phyloP scores from a whole-genome alignment of 2,329 filamentous ascomycete species.

The Hypoxylon sp. region DNA sequence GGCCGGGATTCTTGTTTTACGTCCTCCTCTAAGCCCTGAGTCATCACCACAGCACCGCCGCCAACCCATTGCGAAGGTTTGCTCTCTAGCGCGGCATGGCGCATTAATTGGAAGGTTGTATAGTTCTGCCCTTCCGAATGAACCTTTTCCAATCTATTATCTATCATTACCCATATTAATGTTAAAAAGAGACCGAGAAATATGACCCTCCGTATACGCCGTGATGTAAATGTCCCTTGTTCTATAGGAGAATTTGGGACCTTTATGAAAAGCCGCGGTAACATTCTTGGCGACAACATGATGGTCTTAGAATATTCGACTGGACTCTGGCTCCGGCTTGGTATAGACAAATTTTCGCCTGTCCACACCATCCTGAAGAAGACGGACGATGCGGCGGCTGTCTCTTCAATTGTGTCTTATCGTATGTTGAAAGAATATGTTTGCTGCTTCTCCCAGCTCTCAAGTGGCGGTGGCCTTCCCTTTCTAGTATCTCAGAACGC shows the following conservation, averaged over 20 bases:
- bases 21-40: constrained; percentile 27
- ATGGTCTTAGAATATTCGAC: constrained; percentile 40
- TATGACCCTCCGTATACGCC: constrained; percentile 47
- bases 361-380: constrained; percentile 40
- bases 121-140: constrained; percentile 39
- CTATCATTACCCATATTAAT: constrained; percentile 42
- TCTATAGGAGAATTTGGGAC: constrained; percentile 48
- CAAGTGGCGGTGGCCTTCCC: constrained; percentile 18
- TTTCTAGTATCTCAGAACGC: constrained; percentile 20
- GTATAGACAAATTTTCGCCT: constrained; percentile 38
- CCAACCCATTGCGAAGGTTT: constrained; percentile 47
- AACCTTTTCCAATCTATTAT: constrained; percentile 34
- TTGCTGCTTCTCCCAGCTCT: constrained; percentile 6
- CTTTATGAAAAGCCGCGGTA: constrained; percentile 46
- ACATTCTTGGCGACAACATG: constrained; percentile 45
- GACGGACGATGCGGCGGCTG: not conserved
- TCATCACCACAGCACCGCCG: constrained; percentile 42
- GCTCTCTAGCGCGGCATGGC: constrained; percentile 36
- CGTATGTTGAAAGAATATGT: not conserved
- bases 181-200: constrained; percentile 37
- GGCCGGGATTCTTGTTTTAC: constrained; percentile 10
- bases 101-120: constrained; percentile 45
- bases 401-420: constrained; percentile 14
- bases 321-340: constrained; percentile 34
- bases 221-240: constrained; percentile 45